phyloP scores from a whole-genome alignment of 2,329 filamentous ascomycete genomes.

The Fusarium denticulatum region DNA sequence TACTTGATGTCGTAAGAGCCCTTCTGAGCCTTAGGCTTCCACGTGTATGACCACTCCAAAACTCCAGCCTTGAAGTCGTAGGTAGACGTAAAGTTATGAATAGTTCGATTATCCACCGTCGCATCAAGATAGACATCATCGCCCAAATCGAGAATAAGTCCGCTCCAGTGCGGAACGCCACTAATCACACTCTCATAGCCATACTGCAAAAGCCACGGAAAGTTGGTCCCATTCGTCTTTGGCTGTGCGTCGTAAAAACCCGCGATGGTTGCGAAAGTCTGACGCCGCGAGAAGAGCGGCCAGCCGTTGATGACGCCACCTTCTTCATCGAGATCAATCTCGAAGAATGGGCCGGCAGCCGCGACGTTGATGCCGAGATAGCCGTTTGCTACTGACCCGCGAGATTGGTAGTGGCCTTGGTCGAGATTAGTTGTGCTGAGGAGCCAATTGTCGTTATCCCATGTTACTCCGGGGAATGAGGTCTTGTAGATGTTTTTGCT shows the following conservation, averaged over 20 bases:
- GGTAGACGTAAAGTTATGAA: not conserved
- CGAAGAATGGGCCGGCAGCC: not conserved
- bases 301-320: conserved; percentile 5
- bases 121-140: not conserved
- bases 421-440: not conserved
- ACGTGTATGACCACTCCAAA: not conserved
- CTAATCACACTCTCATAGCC: not conserved
- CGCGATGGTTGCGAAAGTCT: not conserved
- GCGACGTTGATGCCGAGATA: conserved; percentile 8
- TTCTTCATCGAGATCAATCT: not conserved
- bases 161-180: not conserved
- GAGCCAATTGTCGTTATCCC: conserved; percentile 5
- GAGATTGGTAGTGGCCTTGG: conserved; percentile 1
- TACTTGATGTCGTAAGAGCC: not conserved
- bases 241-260: not conserved
- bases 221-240: not conserved
- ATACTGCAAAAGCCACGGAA: conserved; percentile 5
- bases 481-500: not conserved
- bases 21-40: not conserved
- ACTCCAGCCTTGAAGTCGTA: not conserved
- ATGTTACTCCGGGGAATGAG: not conserved
- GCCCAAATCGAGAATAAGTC: not conserved
- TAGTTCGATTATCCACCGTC: not conserved
- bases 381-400: conserved; percentile 1
- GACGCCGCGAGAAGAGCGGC: not conserved